Evolutionary conservation across 2,329 filamentous ascomycete species (phyloP).

Genomic region (Fusarium agapanthi): DNA sequence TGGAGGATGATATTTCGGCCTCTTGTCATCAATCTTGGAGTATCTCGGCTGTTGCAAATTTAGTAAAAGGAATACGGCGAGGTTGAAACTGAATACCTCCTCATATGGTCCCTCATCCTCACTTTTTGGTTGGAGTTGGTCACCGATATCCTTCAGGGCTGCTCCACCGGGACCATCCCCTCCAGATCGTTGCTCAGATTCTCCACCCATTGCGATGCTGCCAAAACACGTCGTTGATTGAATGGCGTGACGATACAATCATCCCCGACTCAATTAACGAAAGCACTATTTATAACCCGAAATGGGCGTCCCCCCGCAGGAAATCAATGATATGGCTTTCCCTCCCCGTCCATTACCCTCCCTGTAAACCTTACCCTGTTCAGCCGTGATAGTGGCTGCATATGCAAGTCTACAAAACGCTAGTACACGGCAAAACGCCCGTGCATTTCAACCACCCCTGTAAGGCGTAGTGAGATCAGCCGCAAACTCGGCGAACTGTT

Average conservation of each 20-base stretch:
- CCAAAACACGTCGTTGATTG: rapidly evolving
- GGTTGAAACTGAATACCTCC: neutral
- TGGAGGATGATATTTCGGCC: neutral
- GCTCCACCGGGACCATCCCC: neutral
- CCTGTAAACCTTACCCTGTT: neutral
- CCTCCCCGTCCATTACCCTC: neutral
- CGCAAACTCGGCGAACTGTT: neutral
- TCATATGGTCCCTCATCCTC: neutral
- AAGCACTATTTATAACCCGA: neutral
- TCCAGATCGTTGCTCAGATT: neutral
- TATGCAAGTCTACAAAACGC: neutral
- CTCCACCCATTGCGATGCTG: neutral
- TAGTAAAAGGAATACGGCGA: neutral
- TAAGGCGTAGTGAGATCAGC: neutral
- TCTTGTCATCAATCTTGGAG: neutral
- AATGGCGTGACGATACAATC: neutral
- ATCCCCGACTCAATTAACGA: neutral
- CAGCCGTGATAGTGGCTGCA: neutral
- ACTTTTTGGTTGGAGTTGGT: neutral
- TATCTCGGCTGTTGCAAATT: neutral
- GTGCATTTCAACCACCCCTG: neutral
- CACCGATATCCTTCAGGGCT: neutral
- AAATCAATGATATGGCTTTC: neutral
- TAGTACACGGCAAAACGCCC: neutral
- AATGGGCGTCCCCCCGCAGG: rapidly evolving